Evolutionary conservation across 345 rosid species (phyloP).

Genomic region (Sonneratia alba): DNA sequence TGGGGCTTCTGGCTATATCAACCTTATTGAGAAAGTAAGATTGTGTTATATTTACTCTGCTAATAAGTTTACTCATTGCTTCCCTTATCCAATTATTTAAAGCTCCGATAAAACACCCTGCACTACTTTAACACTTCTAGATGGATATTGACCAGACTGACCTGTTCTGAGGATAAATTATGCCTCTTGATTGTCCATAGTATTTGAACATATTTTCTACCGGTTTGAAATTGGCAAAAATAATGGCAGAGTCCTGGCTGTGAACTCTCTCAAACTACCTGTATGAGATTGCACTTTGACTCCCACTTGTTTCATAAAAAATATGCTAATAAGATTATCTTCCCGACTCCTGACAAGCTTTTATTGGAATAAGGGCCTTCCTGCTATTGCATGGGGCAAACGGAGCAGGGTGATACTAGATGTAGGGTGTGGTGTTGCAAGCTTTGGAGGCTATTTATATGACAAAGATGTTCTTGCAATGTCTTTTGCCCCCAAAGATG

Average conservation of each 20-base stretch:
- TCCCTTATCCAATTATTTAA: neutral
- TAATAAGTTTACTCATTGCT: neutral
- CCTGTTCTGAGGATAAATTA: neutral
- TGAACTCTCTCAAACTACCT: neutral
- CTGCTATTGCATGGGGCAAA: constrained; percentile 21
- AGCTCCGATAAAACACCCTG: neutral
- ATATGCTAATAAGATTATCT: neutral
- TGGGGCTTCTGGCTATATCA: constrained; percentile 17
- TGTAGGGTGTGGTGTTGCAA: constrained; percentile 25
- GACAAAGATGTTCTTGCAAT: constrained; percentile 19
- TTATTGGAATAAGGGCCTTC: constrained; percentile 7
- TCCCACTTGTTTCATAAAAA: neutral
- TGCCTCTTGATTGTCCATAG: neutral
- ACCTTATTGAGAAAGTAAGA: constrained; percentile 12
- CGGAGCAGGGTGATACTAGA: constrained; percentile 17
- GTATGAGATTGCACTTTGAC: neutral
- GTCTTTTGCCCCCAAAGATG: constrained; percentile 25
- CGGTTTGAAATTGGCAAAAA: neutral
- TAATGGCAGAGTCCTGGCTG: neutral
- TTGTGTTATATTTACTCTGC: neutral
- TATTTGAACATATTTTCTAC: neutral
- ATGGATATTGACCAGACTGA: neutral
- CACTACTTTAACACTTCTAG: neutral
- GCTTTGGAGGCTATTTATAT: constrained; percentile 20
- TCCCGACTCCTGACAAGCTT: neutral